Conservation (phyloP, 257 asterid genomes). For the Gentiana straminea region DNA sequence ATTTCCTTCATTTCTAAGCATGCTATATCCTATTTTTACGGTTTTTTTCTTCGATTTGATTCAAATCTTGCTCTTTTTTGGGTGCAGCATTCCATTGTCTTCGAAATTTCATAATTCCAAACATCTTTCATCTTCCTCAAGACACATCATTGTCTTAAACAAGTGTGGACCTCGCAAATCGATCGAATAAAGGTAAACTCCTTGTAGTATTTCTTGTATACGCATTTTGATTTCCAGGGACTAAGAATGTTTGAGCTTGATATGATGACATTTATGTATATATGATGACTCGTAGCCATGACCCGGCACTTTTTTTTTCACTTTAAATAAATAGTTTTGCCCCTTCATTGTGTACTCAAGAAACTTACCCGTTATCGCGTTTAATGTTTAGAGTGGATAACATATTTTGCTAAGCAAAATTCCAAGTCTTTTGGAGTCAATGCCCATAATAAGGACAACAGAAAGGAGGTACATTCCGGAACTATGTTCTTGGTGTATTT, state of each 20-base stretch:
- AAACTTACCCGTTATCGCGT: too few species aligned
- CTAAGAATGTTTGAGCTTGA: too few species aligned
- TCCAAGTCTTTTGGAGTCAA: slow-evolving; percentile 52
- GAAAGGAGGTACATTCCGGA: slow-evolving; percentile 41
- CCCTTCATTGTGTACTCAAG: too few species aligned
- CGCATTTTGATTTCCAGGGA: too few species aligned
- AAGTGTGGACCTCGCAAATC: slow-evolving; percentile 36
- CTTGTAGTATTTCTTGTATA: too few species aligned
- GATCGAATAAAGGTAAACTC: slow-evolving; percentile 26
- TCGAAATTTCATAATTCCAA: slow-evolving; percentile 43
- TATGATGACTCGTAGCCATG: too few species aligned
- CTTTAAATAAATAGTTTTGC: too few species aligned
- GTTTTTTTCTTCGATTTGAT: background rate
- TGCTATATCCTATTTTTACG: background rate
- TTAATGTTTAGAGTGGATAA: slow-evolving; percentile 51
- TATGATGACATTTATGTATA: too few species aligned
- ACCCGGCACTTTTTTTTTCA: too few species aligned
- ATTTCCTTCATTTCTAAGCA: too few species aligned
- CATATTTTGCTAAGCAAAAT: slow-evolving; percentile 35
- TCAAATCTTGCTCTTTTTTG: too few species aligned
- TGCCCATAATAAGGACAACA: slow-evolving; percentile 62
- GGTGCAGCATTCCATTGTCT: slow-evolving; percentile 58
- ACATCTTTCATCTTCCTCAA: slow-evolving; percentile 25
- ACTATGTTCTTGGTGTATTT: background rate
- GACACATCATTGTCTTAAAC: slow-evolving; percentile 47